phyloP scores from a whole-genome alignment of 2,329 filamentous ascomycete species.

The Fusarium devonianum region DNA sequence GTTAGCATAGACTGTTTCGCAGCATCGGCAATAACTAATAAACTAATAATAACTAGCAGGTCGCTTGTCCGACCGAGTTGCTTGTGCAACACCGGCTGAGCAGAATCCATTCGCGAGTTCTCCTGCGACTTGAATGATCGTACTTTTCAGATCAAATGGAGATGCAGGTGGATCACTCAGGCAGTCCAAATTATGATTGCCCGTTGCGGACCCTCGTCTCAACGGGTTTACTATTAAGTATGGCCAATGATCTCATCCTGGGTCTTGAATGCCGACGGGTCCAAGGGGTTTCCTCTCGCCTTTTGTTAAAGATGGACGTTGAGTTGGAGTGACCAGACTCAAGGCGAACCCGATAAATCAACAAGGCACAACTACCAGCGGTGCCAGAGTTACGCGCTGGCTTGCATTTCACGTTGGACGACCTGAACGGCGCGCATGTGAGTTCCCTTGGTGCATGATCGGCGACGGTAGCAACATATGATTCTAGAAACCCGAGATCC shows the following conservation, averaged over 20 bases:
- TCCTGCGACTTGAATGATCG: too few species aligned
- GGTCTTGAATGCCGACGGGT: constrained; percentile 2
- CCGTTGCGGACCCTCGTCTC: not conserved
- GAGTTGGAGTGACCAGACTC: too few species aligned
- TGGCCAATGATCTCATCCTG: constrained; percentile 8
- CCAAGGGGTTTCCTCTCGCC: not conserved
- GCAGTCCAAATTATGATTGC: constrained; percentile 1
- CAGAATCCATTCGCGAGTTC: too few species aligned
- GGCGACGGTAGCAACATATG: constrained; percentile 1
- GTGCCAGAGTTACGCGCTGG: constrained; percentile 16
- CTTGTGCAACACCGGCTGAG: too few species aligned
- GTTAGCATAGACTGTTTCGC: too few species aligned
- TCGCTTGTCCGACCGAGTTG: too few species aligned
- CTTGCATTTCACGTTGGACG: constrained; percentile 5
- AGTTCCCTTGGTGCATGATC: not conserved
- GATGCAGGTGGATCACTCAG: too few species aligned
- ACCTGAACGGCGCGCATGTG: constrained; percentile 1
- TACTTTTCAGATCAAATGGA: too few species aligned
- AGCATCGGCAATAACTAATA: too few species aligned
- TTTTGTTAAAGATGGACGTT: too few species aligned
- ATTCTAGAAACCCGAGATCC: constrained; percentile 4
- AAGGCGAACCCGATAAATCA: too few species aligned
- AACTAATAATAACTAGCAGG: too few species aligned
- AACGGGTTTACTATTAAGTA: not conserved
- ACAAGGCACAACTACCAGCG: constrained; percentile 1